Evolutionary conservation across 306 rosid species (phyloP).

Genomic region (Ormosia semicastrata): DNA sequence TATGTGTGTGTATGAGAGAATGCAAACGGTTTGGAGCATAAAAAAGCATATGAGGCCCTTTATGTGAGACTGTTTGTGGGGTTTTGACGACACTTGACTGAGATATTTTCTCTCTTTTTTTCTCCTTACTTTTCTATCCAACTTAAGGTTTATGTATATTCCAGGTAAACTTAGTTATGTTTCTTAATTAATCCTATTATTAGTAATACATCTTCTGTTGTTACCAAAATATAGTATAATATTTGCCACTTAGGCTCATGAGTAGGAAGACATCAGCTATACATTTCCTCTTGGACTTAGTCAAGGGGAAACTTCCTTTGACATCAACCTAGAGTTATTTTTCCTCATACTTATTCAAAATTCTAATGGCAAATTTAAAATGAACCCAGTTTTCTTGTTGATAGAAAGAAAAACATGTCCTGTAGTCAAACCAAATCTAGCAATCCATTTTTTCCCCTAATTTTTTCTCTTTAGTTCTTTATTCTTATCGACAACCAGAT

Average conservation of each 20-base stretch:
- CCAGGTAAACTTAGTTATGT: too few species aligned
- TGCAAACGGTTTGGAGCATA: too few species aligned
- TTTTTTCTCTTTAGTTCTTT: too few species aligned
- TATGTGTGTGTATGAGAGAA: too few species aligned
- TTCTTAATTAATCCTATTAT: background rate
- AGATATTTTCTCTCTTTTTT: too few species aligned
- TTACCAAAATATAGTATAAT: background rate
- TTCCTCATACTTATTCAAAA: background rate
- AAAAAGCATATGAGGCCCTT: too few species aligned
- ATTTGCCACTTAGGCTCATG: background rate
- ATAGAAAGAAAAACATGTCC: background rate
- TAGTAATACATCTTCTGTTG: background rate
- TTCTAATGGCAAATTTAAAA: conserved; percentile 1
- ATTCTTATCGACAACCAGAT: background rate
- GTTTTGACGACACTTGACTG: too few species aligned
- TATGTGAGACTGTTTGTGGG: too few species aligned
- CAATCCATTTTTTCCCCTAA: background rate
- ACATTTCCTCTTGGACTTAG: background rate
- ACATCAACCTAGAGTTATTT: background rate
- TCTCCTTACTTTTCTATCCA: too few species aligned
- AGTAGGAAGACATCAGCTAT: background rate
- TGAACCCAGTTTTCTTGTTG: background rate
- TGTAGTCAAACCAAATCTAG: background rate
- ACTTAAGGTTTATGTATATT: too few species aligned
- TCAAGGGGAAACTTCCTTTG: background rate